These are phyloP conservation scores for Aspergillus heteromorphus DNA, from an alignment of 495 filamentous ascomycete genomes.

Conservation along the genomic window DNA sequence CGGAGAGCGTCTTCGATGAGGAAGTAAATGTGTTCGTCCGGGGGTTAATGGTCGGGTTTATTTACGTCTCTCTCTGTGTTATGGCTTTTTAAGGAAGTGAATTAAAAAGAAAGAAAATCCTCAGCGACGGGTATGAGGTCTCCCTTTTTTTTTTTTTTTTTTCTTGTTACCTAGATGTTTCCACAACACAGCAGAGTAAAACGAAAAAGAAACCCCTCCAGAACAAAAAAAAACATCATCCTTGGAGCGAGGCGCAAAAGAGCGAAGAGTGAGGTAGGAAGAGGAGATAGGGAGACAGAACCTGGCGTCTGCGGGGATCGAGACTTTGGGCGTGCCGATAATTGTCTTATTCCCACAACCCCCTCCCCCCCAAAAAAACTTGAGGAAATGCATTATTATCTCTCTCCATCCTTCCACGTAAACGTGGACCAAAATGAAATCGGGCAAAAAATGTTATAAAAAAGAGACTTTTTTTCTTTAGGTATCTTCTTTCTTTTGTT, in stretches of 20 bases:
- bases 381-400: slow-evolving; percentile 12
- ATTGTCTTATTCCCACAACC: slow-evolving; percentile 4
- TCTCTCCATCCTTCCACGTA: too few species aligned
- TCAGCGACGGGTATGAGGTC: slow-evolving; percentile 22
- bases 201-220: too few species aligned
- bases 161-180: not conserved
- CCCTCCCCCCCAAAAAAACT: too few species aligned
- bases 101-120: slow-evolving; percentile 18
- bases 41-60: slow-evolving; percentile 35
- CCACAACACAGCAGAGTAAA: not conserved
- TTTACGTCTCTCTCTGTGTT: slow-evolving; percentile 26
- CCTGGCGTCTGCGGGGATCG: slow-evolving; percentile 1
- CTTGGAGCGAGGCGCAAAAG: slow-evolving; percentile 3
- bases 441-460: not conserved
- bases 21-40: slow-evolving; percentile 59
- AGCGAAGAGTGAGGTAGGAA: not conserved
- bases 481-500: not conserved
- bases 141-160: slow-evolving; percentile 10
- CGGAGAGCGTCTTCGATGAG: slow-evolving; percentile 92
- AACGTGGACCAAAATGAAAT: slow-evolving; percentile 3
- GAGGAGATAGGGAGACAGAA: not conserved
- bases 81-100: slow-evolving; percentile 14
- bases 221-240: slow-evolving; percentile 4
- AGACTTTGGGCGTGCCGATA: slow-evolving; percentile 12
- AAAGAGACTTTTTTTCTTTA: not conserved